Percentiles rank a stretch among this genome's conserved stretches.
Evolutionary conservation across 163 green algal genomes (phyloP).

Genomic region (Chlamydomonas reinhardtii): DNA sequence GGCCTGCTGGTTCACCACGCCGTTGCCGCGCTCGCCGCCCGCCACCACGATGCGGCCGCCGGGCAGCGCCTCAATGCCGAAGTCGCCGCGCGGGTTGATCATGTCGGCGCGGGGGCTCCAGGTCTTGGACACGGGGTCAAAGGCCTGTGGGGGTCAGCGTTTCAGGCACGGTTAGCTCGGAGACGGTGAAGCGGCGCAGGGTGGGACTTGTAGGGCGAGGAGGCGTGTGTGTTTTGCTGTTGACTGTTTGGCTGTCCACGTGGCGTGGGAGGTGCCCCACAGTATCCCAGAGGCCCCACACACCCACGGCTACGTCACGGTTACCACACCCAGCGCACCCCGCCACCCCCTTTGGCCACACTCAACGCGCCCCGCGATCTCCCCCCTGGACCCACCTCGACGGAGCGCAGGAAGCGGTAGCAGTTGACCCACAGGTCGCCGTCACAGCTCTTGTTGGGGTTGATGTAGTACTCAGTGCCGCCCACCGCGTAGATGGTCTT

Average conservation of each 20-base stretch:
- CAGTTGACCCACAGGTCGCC: constrained; percentile 21
- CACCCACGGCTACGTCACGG: no score
- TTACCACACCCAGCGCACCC: no score
- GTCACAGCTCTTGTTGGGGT: not conserved
- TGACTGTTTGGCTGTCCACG: no score
- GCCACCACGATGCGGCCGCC: constrained; percentile 62
- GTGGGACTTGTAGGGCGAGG: no score
- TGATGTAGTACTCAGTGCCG: constrained; percentile 6
- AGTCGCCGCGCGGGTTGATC: constrained; percentile 54
- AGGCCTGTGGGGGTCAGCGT: constrained; percentile 10
- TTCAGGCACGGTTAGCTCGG: not conserved
- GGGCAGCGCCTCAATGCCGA: constrained; percentile 55
- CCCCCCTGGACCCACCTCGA: constrained; percentile 23
- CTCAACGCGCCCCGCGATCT: no score
- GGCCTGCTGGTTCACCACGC: constrained; percentile 34
- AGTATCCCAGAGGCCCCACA: no score
- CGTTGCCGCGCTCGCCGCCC: constrained; percentile 61
- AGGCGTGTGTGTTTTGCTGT: no score
- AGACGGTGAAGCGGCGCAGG: no score
- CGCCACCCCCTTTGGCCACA: no score
- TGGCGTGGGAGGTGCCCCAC: no score
- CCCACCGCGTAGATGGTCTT: constrained; percentile 29
- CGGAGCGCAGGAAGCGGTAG: constrained; percentile 33
- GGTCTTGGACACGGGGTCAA: constrained; percentile 19
- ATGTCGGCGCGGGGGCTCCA: constrained; percentile 49